Conservation (phyloP, 129 eudicot genomes). For the Erigeron canadensis region DNA sequence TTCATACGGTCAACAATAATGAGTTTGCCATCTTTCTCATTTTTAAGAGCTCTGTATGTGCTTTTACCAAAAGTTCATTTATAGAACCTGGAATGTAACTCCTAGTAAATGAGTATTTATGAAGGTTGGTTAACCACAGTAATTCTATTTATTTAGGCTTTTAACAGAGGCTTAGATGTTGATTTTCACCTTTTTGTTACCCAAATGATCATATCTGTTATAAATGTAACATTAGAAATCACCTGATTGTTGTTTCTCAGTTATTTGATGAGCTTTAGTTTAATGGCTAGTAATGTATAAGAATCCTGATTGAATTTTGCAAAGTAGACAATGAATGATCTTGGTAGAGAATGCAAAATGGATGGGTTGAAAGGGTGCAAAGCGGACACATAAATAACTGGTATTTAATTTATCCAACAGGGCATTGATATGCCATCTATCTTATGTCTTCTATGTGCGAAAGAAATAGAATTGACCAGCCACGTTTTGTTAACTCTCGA, state of each 20-base stretch:
- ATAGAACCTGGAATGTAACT: neutral
- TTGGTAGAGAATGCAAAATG: neutral
- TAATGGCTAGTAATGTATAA: neutral
- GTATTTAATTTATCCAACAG: too few species aligned
- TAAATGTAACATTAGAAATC: too few species aligned
- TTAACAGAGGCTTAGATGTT: neutral
- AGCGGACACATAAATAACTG: too few species aligned
- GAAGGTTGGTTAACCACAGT: neutral
- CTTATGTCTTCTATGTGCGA: too few species aligned
- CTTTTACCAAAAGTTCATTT: neutral
- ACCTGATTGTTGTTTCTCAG: neutral
- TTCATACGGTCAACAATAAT: conserved; percentile 14
- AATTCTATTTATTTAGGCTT: neutral
- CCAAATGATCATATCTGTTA: neutral
- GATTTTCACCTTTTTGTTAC: neutral
- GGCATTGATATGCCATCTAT: too few species aligned
- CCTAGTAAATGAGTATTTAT: neutral
- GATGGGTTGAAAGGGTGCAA: neutral
- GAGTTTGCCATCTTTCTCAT: conserved; percentile 16
- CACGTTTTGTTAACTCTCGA: too few species aligned
- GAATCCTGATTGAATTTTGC: neutral
- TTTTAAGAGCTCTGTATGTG: neutral
- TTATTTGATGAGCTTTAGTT: neutral
- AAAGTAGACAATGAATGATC: neutral
- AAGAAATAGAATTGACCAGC: too few species aligned